Conservation (phyloP, 2,329 filamentous ascomycete genomes). For the Cytospora leucostoma region DNA sequence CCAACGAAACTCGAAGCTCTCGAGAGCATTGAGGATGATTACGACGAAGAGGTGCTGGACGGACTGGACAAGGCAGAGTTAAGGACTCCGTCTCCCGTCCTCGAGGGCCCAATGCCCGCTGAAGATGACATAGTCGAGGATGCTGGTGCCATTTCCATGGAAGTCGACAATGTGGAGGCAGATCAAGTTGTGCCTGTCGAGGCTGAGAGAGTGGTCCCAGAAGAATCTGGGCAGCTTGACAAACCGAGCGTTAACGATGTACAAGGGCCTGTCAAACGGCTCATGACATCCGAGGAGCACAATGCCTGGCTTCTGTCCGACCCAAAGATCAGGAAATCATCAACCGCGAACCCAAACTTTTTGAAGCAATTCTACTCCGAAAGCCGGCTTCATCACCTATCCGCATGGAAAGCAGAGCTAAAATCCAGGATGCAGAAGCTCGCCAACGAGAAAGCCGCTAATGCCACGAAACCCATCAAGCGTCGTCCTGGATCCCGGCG, state of each 20-base stretch:
- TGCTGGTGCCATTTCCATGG: not conserved
- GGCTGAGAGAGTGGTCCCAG: not conserved
- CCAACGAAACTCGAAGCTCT: constrained; percentile 20
- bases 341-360: constrained; percentile 90
- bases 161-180: not conserved
- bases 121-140: not conserved
- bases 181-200: not conserved
- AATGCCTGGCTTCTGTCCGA: constrained; percentile 84
- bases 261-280: constrained; percentile 30
- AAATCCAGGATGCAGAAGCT: constrained; percentile 85
- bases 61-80: not conserved
- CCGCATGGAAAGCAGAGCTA: constrained; percentile 93
- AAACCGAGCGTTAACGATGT: not conserved
- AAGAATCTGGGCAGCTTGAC: constrained; percentile 5
- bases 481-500: constrained; percentile 64
- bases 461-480: constrained; percentile 46
- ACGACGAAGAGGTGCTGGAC: constrained; percentile 34
- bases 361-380: constrained; percentile 94
- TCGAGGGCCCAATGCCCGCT: not conserved
- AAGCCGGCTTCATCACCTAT: constrained; percentile 91
- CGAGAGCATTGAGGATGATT: constrained; percentile 45
- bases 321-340: constrained; percentile 82
- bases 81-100: not conserved
- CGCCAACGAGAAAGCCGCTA: constrained; percentile 65
- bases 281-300: constrained; percentile 85